phyloP scores from a whole-genome alignment of 2,329 filamentous ascomycete genomes.

The Aulographum hederae region DNA sequence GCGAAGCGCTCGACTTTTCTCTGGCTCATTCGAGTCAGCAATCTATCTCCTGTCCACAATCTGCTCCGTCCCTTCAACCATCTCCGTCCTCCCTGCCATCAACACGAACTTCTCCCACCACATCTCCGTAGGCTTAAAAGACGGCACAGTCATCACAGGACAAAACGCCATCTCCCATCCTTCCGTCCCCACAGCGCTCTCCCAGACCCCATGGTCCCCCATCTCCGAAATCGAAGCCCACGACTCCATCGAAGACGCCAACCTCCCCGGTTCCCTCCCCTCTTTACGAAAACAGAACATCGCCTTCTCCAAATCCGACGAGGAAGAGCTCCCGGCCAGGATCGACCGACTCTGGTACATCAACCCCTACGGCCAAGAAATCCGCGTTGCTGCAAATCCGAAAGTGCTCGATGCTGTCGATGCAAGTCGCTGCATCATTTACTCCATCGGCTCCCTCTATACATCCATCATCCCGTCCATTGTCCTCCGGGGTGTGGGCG shows the following conservation, averaged over 20 bases:
- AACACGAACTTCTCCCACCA: slow-evolving; percentile 94
- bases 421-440: slow-evolving; percentile 52
- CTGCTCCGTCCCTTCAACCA: slow-evolving; percentile 60
- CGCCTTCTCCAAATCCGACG: slow-evolving; percentile 55
- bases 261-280: slow-evolving; percentile 63
- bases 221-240: slow-evolving; percentile 30
- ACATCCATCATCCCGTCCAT: slow-evolving; percentile 75
- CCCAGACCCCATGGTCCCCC: slow-evolving; percentile 6
- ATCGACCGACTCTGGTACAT: slow-evolving; percentile 90
- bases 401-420: slow-evolving; percentile 54
- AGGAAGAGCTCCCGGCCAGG: slow-evolving; percentile 57
- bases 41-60: slow-evolving; percentile 81
- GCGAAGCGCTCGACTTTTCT: slow-evolving; percentile 76
- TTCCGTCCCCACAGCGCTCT: slow-evolving; percentile 38
- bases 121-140: slow-evolving; percentile 64
- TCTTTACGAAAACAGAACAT: slow-evolving; percentile 68
- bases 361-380: slow-evolving; percentile 96
- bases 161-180: slow-evolving; percentile 90
- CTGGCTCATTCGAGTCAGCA: slow-evolving; percentile 78
- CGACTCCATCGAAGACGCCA: slow-evolving; percentile 60
- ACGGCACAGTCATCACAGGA: slow-evolving; percentile 66
- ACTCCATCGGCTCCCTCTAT: slow-evolving; percentile 87
- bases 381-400: slow-evolving; percentile 66
- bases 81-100: slow-evolving; percentile 72
- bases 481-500: slow-evolving; percentile 58